A percentile compares a stretch with the other conserved stretches of the same genome.
Evolutionary conservation across 2,329 filamentous ascomycete species (phyloP).

Genomic region (Monilinia polystroma): DNA sequence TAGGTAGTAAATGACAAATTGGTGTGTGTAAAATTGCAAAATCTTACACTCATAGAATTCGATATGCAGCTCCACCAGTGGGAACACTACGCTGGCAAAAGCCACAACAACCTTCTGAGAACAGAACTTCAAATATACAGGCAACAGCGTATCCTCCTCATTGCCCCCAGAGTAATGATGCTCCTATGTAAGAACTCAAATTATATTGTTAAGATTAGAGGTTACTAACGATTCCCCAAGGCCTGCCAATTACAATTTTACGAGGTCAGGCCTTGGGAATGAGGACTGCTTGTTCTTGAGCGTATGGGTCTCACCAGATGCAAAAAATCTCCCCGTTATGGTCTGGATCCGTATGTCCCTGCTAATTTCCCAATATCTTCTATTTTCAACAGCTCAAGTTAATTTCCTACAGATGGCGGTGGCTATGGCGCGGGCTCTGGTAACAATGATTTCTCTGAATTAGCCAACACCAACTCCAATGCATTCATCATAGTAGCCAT

Average conservation of each 20-base stretch:
- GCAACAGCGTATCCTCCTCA: conserved; percentile 37
- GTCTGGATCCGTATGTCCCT: conserved; percentile 42
- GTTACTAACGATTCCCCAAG: neutral
- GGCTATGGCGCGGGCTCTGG: conserved; percentile 35
- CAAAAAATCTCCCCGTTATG: conserved; percentile 42
- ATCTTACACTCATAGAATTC: conserved; percentile 34
- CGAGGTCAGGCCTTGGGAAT: conserved; percentile 28
- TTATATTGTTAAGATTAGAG: neutral
- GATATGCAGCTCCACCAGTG: conserved; percentile 45
- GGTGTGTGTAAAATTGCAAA: neutral
- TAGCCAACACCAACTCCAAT: conserved; percentile 50
- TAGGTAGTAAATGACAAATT: conserved; percentile 30
- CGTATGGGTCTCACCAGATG: conserved; percentile 43
- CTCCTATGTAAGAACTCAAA: conserved; percentile 10
- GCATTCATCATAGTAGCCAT: conserved; percentile 57
- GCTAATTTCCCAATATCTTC: neutral
- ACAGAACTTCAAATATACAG: conserved; percentile 29
- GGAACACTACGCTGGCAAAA: conserved; percentile 48
- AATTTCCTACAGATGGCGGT: conserved; percentile 41
- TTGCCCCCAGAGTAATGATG: conserved; percentile 40
- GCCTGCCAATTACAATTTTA: conserved; percentile 24
- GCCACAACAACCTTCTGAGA: conserved; percentile 33
- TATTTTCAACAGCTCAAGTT: conserved; percentile 29
- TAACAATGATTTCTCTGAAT: conserved; percentile 41
- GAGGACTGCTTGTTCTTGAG: conserved; percentile 44